Percentiles rank a stretch among this genome's conserved stretches.
These are phyloP conservation scores for Coemansia sp. DNA, from an alignment of 192 early-diverging fungal genomes.

Conservation along the genomic window DNA sequence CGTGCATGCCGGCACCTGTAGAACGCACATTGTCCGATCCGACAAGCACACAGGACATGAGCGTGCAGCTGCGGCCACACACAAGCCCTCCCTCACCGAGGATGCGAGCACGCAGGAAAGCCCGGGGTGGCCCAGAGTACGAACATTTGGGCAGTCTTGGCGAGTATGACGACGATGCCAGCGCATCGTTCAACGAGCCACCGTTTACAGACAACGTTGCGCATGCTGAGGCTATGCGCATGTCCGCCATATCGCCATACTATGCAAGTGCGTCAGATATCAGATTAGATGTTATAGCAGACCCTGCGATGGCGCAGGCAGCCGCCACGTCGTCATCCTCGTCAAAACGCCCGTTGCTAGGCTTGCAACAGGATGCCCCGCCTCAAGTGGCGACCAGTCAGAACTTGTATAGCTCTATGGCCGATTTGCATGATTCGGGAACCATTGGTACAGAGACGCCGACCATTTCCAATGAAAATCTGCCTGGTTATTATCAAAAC, in stretches of 20 bases:
- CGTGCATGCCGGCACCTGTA: constrained; percentile 15
- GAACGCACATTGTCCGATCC: constrained; percentile 46
- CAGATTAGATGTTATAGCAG: constrained; percentile 31
- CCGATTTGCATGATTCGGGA: neutral
- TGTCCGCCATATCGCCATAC: constrained; percentile 19
- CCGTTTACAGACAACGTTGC: constrained; percentile 24
- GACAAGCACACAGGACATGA: constrained; percentile 15
- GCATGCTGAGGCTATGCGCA: constrained; percentile 16
- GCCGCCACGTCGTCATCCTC: constrained; percentile 1
- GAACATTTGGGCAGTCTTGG: neutral
- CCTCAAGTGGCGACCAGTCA: constrained; percentile 11
- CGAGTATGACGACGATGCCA: constrained; percentile 33
- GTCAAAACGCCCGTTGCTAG: constrained; percentile 40
- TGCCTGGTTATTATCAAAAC: constrained; percentile 8
- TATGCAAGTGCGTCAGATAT: constrained; percentile 41
- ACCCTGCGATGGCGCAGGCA: neutral
- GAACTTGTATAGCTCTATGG: constrained; percentile 9
- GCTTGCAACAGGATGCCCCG: constrained; percentile 32
- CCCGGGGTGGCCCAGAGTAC: constrained; percentile 7
- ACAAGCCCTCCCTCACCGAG: constrained; percentile 50
- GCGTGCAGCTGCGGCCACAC: constrained; percentile 22
- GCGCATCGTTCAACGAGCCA: constrained; percentile 24
- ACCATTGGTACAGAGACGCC: constrained; percentile 12
- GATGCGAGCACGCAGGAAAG: constrained; percentile 19
- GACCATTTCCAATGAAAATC: constrained; percentile 25